Conservation (phyloP, 768 basidiomycete genomes). For the Holtermanniella nyarrowii region DNA sequence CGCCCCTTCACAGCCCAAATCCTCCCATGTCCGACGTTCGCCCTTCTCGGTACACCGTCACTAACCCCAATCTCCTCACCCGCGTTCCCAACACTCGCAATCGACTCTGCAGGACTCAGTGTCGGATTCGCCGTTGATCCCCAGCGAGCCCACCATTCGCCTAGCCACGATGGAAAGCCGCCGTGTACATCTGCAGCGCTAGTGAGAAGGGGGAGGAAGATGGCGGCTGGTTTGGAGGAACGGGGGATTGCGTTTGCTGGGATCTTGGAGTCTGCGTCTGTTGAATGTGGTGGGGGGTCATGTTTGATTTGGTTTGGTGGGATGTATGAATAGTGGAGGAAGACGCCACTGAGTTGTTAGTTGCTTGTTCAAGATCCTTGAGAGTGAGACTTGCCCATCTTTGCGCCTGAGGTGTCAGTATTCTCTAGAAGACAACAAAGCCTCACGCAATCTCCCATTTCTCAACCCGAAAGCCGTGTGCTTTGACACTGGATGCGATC, state of each 20-base stretch:
- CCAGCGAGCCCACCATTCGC: constrained; percentile 27
- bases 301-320: constrained; percentile 12
- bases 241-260: constrained; percentile 1
- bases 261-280: constrained; percentile 2
- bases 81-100: constrained; percentile 6
- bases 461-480: constrained; percentile 30
- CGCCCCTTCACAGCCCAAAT: constrained; percentile 39
- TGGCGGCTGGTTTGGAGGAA: constrained; percentile 16
- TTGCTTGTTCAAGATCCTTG: not conserved
- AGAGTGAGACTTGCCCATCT: constrained; percentile 5
- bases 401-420: constrained; percentile 4
- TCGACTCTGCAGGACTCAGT: constrained; percentile 2
- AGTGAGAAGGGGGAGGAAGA: constrained; percentile 30
- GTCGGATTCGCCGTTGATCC: not conserved
- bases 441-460: constrained; percentile 30
- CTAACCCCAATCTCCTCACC: constrained; percentile 18
- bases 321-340: constrained; percentile 37
- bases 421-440: not conserved
- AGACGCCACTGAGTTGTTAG: constrained; percentile 30
- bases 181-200: constrained; percentile 25
- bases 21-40: constrained; percentile 27
- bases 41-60: constrained; percentile 18
- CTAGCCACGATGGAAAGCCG: constrained; percentile 37
- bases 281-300: not conserved
- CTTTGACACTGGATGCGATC: constrained; percentile 24